Percentiles rank a stretch among this genome's conserved stretches.
These are phyloP conservation scores for Peniophora sp. DNA, from an alignment of 1,284 basidiomycete genomes.

Conservation along the genomic window DNA sequence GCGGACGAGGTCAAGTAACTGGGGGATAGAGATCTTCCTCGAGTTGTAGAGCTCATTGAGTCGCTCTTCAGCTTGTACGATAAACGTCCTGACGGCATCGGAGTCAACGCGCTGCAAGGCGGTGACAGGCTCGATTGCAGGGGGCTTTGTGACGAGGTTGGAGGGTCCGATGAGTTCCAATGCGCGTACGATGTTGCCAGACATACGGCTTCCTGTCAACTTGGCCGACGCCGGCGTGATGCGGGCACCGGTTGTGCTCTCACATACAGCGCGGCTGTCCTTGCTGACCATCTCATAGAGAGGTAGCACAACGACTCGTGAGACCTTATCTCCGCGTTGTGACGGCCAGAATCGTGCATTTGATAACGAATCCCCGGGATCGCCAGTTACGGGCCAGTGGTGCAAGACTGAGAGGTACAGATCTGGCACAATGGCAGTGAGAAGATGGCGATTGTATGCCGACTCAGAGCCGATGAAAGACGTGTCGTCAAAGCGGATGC, in stretches of 20 bases:
- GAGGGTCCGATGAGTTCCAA: too few relatives aligned
- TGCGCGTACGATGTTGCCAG: too few relatives aligned
- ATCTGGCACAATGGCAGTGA: slow-evolving; percentile 24
- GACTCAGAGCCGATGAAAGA: slow-evolving; percentile 20
- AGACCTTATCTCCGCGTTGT: background rate
- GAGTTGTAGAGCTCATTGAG: too few relatives aligned
- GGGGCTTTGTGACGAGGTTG: too few relatives aligned
- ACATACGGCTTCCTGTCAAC: background rate
- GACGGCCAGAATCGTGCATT: background rate
- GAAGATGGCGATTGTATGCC: slow-evolving; percentile 34
- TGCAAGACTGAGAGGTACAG: slow-evolving; percentile 30
- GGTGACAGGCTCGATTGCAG: too few relatives aligned
- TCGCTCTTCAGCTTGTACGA: too few relatives aligned
- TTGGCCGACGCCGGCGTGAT: background rate
- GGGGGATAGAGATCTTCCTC: too few relatives aligned
- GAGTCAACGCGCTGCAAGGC: too few relatives aligned
- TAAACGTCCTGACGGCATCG: too few relatives aligned
- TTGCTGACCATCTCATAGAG: background rate
- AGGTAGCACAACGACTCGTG: background rate
- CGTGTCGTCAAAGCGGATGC: slow-evolving; percentile 25
- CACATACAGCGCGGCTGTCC: background rate
- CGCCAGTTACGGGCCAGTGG: slow-evolving; percentile 12
- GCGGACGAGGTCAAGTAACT: too few relatives aligned
- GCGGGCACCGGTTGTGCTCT: background rate
- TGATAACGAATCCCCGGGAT: background rate